These are phyloP conservation scores for Plasmodium sp. DNA, from an alignment of 169 alveolate genomes.

Conservation along the genomic window DNA sequence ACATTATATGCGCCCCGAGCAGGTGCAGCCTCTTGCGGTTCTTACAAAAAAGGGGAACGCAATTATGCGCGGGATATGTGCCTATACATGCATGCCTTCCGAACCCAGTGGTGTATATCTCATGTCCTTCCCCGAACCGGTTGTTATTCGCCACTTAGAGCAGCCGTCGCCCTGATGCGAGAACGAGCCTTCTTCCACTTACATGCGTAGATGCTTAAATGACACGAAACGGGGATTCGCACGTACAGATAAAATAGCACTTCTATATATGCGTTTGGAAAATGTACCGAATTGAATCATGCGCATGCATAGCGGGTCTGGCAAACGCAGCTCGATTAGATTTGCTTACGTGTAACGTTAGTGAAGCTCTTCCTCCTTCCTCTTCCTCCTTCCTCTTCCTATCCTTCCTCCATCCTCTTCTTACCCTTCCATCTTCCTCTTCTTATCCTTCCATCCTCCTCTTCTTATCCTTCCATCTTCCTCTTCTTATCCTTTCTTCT, in stretches of 20 bases:
- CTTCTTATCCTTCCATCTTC: background rate
- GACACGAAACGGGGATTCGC: background rate
- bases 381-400: background rate
- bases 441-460: background rate
- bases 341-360: background rate
- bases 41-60: background rate
- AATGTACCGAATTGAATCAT: background rate
- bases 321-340: background rate
- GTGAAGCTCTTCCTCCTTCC: background rate
- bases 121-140: background rate
- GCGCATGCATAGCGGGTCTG: background rate
- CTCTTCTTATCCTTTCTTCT: background rate
- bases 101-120: background rate
- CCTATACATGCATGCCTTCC: background rate
- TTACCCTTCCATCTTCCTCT: background rate
- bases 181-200: background rate
- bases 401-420: background rate
- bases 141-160: background rate
- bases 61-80: background rate
- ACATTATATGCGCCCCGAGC: background rate
- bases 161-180: background rate
- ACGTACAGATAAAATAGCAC: background rate
- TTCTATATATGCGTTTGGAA: background rate
- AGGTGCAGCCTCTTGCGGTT: background rate
- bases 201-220: background rate